Base-by-base conservation (phyloP, 2,329 filamentous ascomycete genomes). In the Diatrype stigma region DNA sequence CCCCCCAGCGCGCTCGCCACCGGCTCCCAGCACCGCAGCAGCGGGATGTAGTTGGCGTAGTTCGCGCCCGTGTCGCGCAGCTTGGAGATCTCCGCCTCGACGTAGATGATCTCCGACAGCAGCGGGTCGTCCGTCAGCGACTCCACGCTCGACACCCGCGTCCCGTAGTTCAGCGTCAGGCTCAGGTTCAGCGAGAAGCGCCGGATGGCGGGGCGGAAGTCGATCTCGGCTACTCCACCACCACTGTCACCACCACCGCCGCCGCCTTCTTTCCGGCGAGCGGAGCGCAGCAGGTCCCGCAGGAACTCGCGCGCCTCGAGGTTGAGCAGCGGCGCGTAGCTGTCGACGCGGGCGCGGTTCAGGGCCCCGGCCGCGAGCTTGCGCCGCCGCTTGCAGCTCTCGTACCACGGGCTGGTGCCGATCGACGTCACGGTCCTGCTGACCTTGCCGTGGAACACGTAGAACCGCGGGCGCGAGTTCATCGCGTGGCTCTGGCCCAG, bases 131-230 rank as follows among this genome's bases (percentile, higher is more conserved):
- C 26, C 6, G 10, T 10, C 26, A 30, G 26, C 26, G 26, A 30
- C n/a, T 85, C 72, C 49, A 83, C 76, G 16, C 75, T 80, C 12
- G 72, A 74, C 65, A 87, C 77, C 0, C 84, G 75, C 0, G 78
- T 77, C 0, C 84, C 85, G 82, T 82, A 87, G 61, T 87, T 87
- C 16, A 87, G 68, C 0, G 84, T 87, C 23, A 87, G 64, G 0
- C 81, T 77, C 3, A 87, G 70, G n/a, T 79, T 84, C 3, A 87
- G 67, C 12, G 76, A 80, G 0, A 87, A 72, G 0, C 84, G 78
- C 59, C 86, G 84, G 44, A 87, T 85, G 78, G 85, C 83, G 1
- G 83, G 81, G 80, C 86, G 82, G 0, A 84, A 82, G 50, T 87
- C 81, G 0, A 86, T 76, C 0, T 80, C 73, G 1, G 68, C 68